Percentiles rank a stretch among this genome's conserved stretches.
These are phyloP conservation scores for Cryptococcus sp. DNA, from an alignment of 1,284 basidiomycete species.

Conservation along the genomic window DNA sequence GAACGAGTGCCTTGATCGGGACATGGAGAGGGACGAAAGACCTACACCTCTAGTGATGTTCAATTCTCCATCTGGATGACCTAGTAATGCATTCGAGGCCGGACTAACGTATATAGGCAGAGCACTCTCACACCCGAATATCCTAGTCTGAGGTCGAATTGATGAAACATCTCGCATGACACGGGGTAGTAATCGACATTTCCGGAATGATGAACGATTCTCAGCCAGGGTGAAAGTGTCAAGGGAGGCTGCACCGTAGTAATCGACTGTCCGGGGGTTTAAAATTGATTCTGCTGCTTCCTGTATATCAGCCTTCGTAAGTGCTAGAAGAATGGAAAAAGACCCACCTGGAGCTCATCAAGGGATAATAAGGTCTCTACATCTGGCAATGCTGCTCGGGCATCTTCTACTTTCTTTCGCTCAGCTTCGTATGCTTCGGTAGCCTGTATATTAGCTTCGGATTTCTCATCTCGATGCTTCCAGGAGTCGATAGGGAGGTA, in stretches of 20 bases:
- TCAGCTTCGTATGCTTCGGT: constrained; percentile 18
- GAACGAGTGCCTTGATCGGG: background rate
- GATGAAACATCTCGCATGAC: constrained; percentile 44
- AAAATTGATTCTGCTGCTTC: constrained; percentile 39
- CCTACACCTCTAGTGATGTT: constrained; percentile 47
- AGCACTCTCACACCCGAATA: constrained; percentile 36
- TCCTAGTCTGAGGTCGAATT: constrained; percentile 30
- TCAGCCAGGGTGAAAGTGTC: constrained; percentile 51
- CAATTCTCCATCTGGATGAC: constrained; percentile 53
- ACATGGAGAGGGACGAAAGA: background rate
- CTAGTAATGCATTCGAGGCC: constrained; percentile 50
- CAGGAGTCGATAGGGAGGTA: constrained; percentile 26
- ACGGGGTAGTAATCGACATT: constrained; percentile 53
- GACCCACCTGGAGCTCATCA: constrained; percentile 26
- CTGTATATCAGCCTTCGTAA: constrained; percentile 6
- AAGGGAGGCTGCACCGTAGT: constrained; percentile 28
- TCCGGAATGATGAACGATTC: constrained; percentile 49
- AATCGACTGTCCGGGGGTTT: constrained; percentile 20
- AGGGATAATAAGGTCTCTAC: constrained; percentile 24
- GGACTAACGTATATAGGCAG: constrained; percentile 50
- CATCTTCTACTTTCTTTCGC: constrained; percentile 11
- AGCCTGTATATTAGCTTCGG: constrained; percentile 4
- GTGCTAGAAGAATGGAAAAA: background rate
- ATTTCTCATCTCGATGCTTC: background rate
- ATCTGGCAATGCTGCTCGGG: constrained; percentile 17